Evolutionary conservation across 495 filamentous ascomycete genomes (phyloP), one percentile per base, ranked within the genome.

Genomic region (Cercophora newfieldiana): DNA sequence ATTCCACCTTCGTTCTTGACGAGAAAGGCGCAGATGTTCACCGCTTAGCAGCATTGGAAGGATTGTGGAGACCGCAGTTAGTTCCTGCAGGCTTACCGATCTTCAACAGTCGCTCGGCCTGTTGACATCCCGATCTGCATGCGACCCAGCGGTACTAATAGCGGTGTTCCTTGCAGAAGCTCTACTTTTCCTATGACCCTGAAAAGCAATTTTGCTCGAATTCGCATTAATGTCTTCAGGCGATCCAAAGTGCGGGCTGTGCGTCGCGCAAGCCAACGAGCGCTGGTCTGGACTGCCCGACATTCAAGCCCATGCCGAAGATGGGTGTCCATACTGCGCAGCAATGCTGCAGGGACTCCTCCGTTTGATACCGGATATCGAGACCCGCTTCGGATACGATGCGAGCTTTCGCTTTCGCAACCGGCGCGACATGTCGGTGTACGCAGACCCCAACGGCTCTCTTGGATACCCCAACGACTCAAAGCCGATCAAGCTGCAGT

Each of bases 311-410:
- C 60, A 62, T 24, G 25, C 60, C 7, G 48, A 53, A 0, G 60
- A 62, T 24, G 48, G 60, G 25, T 62, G 60, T 18, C 60, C 60
- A n/a, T 62, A 62, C 48, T 62, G 60, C 48, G 29, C 48, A 10
- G 28, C 26, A 12, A 62, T 62, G 60, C 47, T 51, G 7, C 29
- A 62, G 16, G 60, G 47, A 3, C 60, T 62, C 1, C 47, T 53
- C 48, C 25, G 51, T n/a, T 28, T 62, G 19, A 22, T 62, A 25
- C 60, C 60, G 16, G 47, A 62, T n/a, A 10, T 62, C 44, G 28
- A 53, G 28, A 51, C 25, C 47, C 49, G 22, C 37, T 29, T 51
- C 29, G 60, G 60, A 7, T 21, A 30, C 24, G 60, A 62, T 29
- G 48, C 48, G 7, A 26, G 21, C 4, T 53, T 62, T 24, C 60